Base-by-base conservation (phyloP, 2,329 filamentous ascomycete species). In the Aspergillus sp. region DNA sequence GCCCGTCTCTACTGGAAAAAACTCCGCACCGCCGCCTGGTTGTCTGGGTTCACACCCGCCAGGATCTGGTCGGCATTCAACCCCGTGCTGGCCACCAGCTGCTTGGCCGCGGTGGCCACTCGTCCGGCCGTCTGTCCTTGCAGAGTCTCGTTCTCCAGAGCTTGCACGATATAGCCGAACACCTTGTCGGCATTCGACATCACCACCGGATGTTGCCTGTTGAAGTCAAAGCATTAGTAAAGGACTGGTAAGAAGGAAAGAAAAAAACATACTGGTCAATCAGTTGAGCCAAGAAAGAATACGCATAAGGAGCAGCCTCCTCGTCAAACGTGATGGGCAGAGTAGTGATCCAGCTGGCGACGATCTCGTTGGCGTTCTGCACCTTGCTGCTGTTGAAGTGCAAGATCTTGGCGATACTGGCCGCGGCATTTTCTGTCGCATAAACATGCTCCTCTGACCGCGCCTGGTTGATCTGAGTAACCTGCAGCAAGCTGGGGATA, bases 361-460 rank as follows among this genome's bases (percentile, higher is more conserved):
- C 87, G 26, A 97, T 84, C 42, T 90, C 85, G 71, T 95, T 88
- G 53, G 86, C 82, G 69, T 96, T 91, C 56, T 82, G 82, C 18
- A 99, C 88, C 72, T 90, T 90, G 66, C 82, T 82, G 24, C 87
- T 81, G 77, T 96, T 97, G 80, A 89, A 97, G 74, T 96, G 92
- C 65, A 99, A 82, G 55, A 99, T 94, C 84, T 99, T 99, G 39
- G 95, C 95, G 71, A 99, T 95, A 66, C 92, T 92, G 47, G 95
- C 94, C 67, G 92, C 97, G 6, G 94, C 94, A 73, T 99, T 99
- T 79, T 99, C 95, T 1, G 95, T 98, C 2, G 95, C 95, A 73
- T 96, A 99, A 2, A 96, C 90, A 69, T 98, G 93, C 68, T 98
- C 95, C 64, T 98, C 95, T 52, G 86, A 88, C 64, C 95, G 87